These are phyloP conservation scores for Globisporangium carolinianum DNA, from an alignment of 352 stramenopile genomes.

Conservation along the genomic window DNA sequence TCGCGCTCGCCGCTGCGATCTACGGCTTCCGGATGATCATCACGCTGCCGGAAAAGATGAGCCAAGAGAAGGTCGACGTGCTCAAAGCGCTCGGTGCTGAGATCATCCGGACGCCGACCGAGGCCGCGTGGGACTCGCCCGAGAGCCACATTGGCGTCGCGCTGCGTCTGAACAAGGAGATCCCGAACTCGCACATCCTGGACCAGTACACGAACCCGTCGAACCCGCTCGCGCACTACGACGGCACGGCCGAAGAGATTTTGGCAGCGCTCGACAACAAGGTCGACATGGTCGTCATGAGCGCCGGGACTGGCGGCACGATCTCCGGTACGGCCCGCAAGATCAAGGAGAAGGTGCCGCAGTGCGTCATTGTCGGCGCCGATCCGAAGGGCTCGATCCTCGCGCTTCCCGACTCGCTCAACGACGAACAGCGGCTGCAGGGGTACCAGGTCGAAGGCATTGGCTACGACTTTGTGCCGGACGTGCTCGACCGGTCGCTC, in stretches of 20 bases:
- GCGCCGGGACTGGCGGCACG: conserved; percentile 93
- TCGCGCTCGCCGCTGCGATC: conserved; percentile 94
- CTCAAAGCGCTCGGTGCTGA: conserved; percentile 93
- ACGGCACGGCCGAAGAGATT: conserved; percentile 94
- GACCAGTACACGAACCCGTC: conserved; percentile 95
- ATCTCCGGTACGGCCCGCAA: conserved; percentile 92
- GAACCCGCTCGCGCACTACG: conserved; percentile 94
- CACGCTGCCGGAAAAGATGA: conserved; percentile 93
- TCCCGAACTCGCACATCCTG: conserved; percentile 93
- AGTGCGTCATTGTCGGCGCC: conserved; percentile 82
- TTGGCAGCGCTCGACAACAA: conserved; percentile 88
- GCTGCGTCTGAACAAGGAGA: conserved; percentile 84
- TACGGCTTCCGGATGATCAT: conserved; percentile 95
- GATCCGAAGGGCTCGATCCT: conserved; percentile 92
- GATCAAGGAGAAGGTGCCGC: conserved; percentile 89
- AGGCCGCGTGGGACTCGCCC: conserved; percentile 93
- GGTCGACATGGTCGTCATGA: conserved; percentile 93
- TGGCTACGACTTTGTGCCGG: conserved; percentile 95
- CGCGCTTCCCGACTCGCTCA: conserved; percentile 85
- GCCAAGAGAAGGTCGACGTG: conserved; percentile 93
- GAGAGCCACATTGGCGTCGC: conserved; percentile 93
- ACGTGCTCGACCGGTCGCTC: conserved; percentile 88
- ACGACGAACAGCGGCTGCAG: conserved; percentile 86
- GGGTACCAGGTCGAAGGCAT: conserved; percentile 94
- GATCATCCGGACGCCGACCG: conserved; percentile 94